Conservation (phyloP, 805 yeast genomes). For the Isabelozyma gotoi region DNA sequence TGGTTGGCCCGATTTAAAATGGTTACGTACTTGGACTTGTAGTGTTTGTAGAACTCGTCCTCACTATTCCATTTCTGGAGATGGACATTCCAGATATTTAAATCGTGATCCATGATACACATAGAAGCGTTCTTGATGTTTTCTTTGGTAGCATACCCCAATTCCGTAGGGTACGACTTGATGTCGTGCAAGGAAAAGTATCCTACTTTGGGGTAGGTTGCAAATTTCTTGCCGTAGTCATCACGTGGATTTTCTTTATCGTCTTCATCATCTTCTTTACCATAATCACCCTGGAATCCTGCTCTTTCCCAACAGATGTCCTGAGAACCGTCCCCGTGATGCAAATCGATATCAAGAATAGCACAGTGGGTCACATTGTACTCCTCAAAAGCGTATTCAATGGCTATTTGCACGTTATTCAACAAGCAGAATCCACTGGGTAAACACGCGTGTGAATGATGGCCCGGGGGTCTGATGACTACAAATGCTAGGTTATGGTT, state of each 20-base stretch:
- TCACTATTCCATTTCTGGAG: constrained; percentile 61
- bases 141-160: constrained; percentile 71
- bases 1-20: constrained; percentile 66
- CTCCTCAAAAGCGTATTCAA: constrained; percentile 66
- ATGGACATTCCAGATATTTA: constrained; percentile 84
- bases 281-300: constrained; percentile 51
- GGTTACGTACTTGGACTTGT: constrained; percentile 58
- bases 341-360: constrained; percentile 78
- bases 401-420: constrained; percentile 78
- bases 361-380: constrained; percentile 78
- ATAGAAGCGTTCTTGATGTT: constrained; percentile 75
- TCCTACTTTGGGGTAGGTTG: constrained; percentile 63
- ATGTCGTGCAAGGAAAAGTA: constrained; percentile 84
- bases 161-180: constrained; percentile 82
- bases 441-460: constrained; percentile 78
- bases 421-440: constrained; percentile 84
- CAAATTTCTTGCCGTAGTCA: constrained; percentile 47
- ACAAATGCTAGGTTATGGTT: constrained; percentile 54
- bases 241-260: constrained; percentile 37
- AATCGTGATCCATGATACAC: constrained; percentile 74
- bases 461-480: constrained; percentile 81
- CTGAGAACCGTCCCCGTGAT: constrained; percentile 89
- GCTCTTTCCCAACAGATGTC: constrained; percentile 83
- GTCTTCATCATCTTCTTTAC: constrained; percentile 42
- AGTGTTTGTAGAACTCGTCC: constrained; percentile 64